Evolutionary conservation across 2,329 filamentous ascomycete species (phyloP).

Genomic region (Sordariomycetes sp.): DNA sequence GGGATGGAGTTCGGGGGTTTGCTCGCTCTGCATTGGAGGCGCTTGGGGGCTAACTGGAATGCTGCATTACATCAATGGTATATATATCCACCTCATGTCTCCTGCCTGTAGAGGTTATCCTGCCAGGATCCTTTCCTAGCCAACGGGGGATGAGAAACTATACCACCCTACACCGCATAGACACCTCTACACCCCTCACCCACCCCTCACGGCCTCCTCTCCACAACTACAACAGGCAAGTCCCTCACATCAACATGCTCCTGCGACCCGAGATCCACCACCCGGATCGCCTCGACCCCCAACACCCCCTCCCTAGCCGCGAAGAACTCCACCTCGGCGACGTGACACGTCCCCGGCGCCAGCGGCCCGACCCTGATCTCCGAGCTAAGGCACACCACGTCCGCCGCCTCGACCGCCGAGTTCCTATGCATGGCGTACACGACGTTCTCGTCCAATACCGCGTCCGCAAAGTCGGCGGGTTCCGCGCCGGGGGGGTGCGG

Average conservation of each 20-base stretch:
- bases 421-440: constrained; percentile 59
- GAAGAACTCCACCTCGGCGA: constrained; percentile 59
- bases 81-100: constrained; percentile 7
- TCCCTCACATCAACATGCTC: constrained; percentile 69
- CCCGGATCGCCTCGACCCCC: constrained; percentile 56
- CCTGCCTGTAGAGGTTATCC: neutral
- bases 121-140: neutral
- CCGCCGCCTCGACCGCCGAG: constrained; percentile 47
- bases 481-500: neutral
- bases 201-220: constrained; percentile 8
- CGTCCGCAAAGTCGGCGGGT: constrained; percentile 38
- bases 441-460: constrained; percentile 58
- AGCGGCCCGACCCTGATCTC: constrained; percentile 63
- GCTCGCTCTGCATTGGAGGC: neutral
- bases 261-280: constrained; percentile 60
- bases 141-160: neutral
- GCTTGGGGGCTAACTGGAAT: neutral
- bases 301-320: constrained; percentile 54
- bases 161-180: neutral
- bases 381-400: constrained; percentile 62
- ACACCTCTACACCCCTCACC: neutral
- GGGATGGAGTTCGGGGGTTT: neutral
- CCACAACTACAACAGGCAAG: constrained; percentile 54
- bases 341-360: constrained; percentile 59
- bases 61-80: neutral